Evolutionary conservation across 805 yeast genomes (phyloP).

Genomic region (Komagataella pseudopastoris): DNA sequence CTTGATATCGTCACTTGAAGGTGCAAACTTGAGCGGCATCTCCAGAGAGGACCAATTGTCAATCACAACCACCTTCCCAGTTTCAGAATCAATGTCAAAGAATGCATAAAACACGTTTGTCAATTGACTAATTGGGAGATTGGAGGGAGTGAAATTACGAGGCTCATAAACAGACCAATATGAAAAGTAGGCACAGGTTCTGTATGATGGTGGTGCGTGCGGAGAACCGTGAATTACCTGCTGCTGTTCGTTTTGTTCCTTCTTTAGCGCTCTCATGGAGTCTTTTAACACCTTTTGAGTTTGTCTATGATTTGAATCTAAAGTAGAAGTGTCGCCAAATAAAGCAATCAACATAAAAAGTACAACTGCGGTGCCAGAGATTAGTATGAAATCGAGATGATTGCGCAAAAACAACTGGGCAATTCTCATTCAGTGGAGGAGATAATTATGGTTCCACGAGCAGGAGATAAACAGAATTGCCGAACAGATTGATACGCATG

Average conservation of each 20-base stretch:
- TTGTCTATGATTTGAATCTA: background rate
- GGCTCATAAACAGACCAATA: constrained; percentile 59
- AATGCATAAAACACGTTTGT: constrained; percentile 77
- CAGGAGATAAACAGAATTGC: background rate
- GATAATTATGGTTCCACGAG: background rate
- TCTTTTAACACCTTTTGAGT: background rate
- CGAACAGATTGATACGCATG: background rate
- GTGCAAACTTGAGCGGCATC: constrained; percentile 3
- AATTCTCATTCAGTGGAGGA: background rate
- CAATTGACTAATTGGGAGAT: constrained; percentile 41
- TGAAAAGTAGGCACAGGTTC: constrained; percentile 23
- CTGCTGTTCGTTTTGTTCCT: background rate
- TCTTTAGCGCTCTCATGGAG: background rate
- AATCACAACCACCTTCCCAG: constrained; percentile 40
- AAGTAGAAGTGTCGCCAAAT: background rate
- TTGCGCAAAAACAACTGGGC: background rate
- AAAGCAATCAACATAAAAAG: background rate
- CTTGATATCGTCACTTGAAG: background rate
- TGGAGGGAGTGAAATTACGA: constrained; percentile 42
- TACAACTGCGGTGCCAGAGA: background rate
- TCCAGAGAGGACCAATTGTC: constrained; percentile 60
- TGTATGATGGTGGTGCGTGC: background rate
- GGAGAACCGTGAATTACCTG: background rate
- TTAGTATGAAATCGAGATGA: background rate
- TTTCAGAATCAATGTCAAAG: constrained; percentile 35